phyloP scores from a whole-genome alignment of 305 asterid genomes.

The Fraxinus dipetala region DNA sequence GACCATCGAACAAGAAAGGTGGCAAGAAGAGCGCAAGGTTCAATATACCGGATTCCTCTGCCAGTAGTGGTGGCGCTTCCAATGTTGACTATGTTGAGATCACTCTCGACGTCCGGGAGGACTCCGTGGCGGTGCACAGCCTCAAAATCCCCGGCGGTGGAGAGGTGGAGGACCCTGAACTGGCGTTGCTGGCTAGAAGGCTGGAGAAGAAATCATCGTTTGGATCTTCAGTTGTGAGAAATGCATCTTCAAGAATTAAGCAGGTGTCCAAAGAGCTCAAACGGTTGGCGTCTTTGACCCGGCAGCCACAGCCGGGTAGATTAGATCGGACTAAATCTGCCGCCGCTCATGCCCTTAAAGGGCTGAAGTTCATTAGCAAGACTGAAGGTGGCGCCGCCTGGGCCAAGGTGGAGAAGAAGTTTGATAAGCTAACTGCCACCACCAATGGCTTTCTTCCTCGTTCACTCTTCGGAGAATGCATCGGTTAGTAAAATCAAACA shows the following conservation, averaged over 20 bases:
- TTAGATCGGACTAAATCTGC: slow-evolving; percentile 61
- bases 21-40: slow-evolving; percentile 64
- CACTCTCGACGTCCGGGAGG: slow-evolving; percentile 78
- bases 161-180: slow-evolving; percentile 84
- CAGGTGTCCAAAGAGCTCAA: slow-evolving; percentile 89
- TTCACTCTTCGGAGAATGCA: slow-evolving; percentile 74
- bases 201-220: slow-evolving; percentile 68
- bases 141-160: slow-evolving; percentile 86
- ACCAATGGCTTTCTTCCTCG: slow-evolving; percentile 67
- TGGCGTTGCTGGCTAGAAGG: slow-evolving; percentile 70
- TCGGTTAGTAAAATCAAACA: slow-evolving; percentile 44
- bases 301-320: slow-evolving; percentile 39
- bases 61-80: slow-evolving; percentile 9
- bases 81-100: slow-evolving; percentile 76
- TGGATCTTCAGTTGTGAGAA: slow-evolving; percentile 63
- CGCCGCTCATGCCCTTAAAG: slow-evolving; percentile 73
- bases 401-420: slow-evolving; percentile 72
- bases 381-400: slow-evolving; percentile 75
- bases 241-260: slow-evolving; percentile 66
- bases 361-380: slow-evolving; percentile 78
- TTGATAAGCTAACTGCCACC: slow-evolving; percentile 47
- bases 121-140: slow-evolving; percentile 92
- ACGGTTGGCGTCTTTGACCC: slow-evolving; percentile 61
- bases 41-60: slow-evolving; percentile 39
- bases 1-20: neutral